Evolutionary conservation across 1,139 yeast genomes (phyloP).

Genomic region (Meyerozyma smithsonii): DNA sequence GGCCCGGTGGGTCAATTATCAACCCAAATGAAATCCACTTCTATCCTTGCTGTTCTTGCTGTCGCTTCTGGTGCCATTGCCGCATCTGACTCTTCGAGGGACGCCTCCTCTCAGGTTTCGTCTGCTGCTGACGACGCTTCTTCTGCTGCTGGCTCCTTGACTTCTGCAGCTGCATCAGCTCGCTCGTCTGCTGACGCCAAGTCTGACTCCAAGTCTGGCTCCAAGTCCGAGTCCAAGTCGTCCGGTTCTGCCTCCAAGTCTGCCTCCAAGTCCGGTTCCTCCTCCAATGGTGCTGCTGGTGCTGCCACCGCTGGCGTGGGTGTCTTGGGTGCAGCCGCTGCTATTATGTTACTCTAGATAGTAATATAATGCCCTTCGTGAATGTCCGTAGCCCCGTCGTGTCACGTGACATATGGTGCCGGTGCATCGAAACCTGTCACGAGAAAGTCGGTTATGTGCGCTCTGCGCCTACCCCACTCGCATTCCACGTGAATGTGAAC

Average conservation of each 20-base stretch:
- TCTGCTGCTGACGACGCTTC: slow-evolving; percentile 8
- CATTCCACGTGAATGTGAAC: too few relatives aligned
- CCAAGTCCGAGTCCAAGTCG: slow-evolving; percentile 6
- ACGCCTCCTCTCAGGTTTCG: slow-evolving; percentile 8
- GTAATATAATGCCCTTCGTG: neutral
- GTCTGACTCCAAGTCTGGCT: slow-evolving; percentile 5
- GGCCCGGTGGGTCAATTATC: too few relatives aligned
- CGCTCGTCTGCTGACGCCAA: slow-evolving; percentile 7
- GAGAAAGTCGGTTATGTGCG: neutral
- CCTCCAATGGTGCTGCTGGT: slow-evolving; percentile 14
- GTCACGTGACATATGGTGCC: neutral
- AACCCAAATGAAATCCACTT: slow-evolving; percentile 1
- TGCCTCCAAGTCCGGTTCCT: slow-evolving; percentile 7
- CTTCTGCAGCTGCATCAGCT: slow-evolving; percentile 8
- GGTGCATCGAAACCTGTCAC: neutral
- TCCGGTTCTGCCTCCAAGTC: slow-evolving; percentile 5
- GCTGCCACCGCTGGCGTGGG: slow-evolving; percentile 19
- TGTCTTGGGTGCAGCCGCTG: slow-evolving; percentile 25
- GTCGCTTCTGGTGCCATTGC: slow-evolving; percentile 5
- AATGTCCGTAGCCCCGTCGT: neutral
- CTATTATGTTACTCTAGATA: slow-evolving; percentile 24
- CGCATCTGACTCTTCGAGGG: slow-evolving; percentile 5
- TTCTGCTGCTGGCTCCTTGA: slow-evolving; percentile 12
- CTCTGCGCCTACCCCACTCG: neutral
- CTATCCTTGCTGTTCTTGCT: slow-evolving; percentile 2